Conservation (phyloP, 2,329 filamentous ascomycete species). For the Lecanoromycetidae sp. region DNA sequence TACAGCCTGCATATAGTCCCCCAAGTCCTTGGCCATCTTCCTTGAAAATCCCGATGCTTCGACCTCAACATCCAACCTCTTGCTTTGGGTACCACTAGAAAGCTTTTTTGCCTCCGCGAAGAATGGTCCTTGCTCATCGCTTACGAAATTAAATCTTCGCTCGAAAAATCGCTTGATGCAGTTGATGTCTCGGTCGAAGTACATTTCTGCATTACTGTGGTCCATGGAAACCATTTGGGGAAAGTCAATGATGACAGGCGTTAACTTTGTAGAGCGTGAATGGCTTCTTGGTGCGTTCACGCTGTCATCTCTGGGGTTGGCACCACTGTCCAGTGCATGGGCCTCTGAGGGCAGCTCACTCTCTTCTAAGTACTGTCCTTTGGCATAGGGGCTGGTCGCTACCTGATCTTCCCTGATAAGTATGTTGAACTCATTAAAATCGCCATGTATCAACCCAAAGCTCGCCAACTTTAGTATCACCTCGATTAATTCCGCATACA, state of each 20-base stretch:
- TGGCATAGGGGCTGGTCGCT: too few relatives aligned
- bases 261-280: too few relatives aligned
- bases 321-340: constrained; percentile 26
- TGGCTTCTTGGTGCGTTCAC: constrained; percentile 21
- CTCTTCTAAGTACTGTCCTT: too few relatives aligned
- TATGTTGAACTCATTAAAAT: constrained; percentile 99
- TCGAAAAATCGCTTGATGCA: constrained; percentile 94
- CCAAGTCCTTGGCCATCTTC: constrained; percentile 92
- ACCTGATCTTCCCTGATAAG: constrained; percentile 85
- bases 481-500: constrained; percentile 84
- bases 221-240: constrained; percentile 97
- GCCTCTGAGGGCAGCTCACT: constrained; percentile 25
- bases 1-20: constrained; percentile 71
- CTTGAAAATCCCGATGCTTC: constrained; percentile 91
- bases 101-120: constrained; percentile 73
- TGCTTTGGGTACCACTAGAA: constrained; percentile 32
- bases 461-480: constrained; percentile 74
- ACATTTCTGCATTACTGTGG: constrained; percentile 86
- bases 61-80: constrained; percentile 63
- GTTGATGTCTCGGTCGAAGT: constrained; percentile 90
- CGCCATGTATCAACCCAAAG: constrained; percentile 86
- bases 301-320: constrained; percentile 23
- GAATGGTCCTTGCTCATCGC: constrained; percentile 69
- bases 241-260: constrained; percentile 88
- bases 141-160: constrained; percentile 75